A percentile compares a stretch with the other conserved stretches of the same genome.
phyloP scores from a whole-genome alignment of 225 moss, liverwort and hornwort genomes.

The Physcomitrium patens region DNA sequence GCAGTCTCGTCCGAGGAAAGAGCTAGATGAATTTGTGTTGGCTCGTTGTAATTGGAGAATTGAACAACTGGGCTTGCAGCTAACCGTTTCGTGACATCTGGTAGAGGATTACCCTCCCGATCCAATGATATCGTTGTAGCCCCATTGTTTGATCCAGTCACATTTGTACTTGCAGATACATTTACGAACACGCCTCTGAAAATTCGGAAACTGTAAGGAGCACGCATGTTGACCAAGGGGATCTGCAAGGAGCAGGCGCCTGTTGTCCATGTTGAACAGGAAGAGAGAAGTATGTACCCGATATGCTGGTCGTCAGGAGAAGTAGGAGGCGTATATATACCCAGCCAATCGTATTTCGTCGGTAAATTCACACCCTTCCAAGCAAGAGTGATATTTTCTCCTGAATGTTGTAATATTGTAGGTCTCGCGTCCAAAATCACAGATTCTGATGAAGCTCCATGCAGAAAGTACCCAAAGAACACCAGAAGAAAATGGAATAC shows the following conservation, averaged over 20 bases:
- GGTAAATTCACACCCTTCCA: conserved; percentile 43
- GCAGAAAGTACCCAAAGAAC: background rate
- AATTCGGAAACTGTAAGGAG: conserved; percentile 49
- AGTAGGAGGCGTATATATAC: conserved; percentile 57
- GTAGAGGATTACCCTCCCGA: conserved; percentile 46
- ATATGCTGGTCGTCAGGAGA: conserved; percentile 49
- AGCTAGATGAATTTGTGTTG: conserved; percentile 64
- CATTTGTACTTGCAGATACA: conserved; percentile 10
- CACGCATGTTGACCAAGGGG: conserved; percentile 63
- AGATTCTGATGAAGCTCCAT: background rate
- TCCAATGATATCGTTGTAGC: background rate
- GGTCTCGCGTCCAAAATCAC: conserved; percentile 37
- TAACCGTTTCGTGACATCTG: conserved; percentile 32
- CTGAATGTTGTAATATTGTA: conserved; percentile 37
- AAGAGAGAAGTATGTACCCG: conserved; percentile 51
- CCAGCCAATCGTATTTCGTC: conserved; percentile 52
- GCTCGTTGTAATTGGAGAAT: conserved; percentile 60
- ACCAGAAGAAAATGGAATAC: background rate
- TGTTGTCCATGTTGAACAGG: conserved; percentile 43
- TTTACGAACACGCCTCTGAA: conserved; percentile 43
- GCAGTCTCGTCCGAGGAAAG: conserved; percentile 43
- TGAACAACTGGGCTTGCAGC: conserved; percentile 35
- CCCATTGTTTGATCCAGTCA: background rate
- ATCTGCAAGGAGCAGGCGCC: conserved; percentile 44
- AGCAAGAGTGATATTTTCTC: conserved; percentile 48